Conservation (phyloP, 352 stramenopile species). For the Salisapilia sapeloensis region DNA sequence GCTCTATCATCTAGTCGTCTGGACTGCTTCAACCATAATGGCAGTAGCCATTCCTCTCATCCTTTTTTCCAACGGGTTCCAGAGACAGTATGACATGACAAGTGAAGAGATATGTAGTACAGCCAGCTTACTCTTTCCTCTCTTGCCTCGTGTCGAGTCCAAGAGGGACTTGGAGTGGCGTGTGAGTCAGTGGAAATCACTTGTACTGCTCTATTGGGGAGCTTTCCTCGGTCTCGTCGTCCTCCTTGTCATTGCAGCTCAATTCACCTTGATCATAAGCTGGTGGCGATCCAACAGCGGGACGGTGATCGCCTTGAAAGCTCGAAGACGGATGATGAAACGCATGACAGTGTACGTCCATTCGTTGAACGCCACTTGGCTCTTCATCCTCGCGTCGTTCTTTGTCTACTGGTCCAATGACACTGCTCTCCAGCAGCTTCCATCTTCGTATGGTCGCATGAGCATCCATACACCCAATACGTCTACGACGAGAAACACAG, state of each 20-base stretch:
- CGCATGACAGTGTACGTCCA: constrained; percentile 59
- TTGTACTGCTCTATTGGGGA: constrained; percentile 46
- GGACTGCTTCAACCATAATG: constrained; percentile 21
- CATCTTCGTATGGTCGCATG: not conserved
- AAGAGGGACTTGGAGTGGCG: constrained; percentile 10
- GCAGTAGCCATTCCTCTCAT: constrained; percentile 17
- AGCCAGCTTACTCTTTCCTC: constrained; percentile 21
- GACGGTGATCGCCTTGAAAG: constrained; percentile 51
- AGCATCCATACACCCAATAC: not conserved
- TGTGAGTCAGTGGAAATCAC: constrained; percentile 26
- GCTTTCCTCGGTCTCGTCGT: constrained; percentile 35
- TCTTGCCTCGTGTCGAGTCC: constrained; percentile 12
- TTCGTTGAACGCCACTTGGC: constrained; percentile 44
- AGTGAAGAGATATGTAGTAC: constrained; percentile 26
- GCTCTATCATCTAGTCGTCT: constrained; percentile 35
- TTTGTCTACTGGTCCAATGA: constrained; percentile 38
- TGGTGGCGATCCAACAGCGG: constrained; percentile 69
- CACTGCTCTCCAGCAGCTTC: constrained; percentile 15
- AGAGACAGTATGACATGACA: constrained; percentile 22
- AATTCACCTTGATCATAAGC: constrained; percentile 36
- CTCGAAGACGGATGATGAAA: constrained; percentile 49
- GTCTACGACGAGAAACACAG: constrained; percentile 2
- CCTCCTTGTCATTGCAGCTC: constrained; percentile 32
- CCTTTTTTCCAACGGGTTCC: constrained; percentile 16
- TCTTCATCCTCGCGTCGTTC: constrained; percentile 36